Evolutionary conservation across 768 basidiomycete genomes (phyloP).

Genomic region (Gloeophyllum trabeum): DNA sequence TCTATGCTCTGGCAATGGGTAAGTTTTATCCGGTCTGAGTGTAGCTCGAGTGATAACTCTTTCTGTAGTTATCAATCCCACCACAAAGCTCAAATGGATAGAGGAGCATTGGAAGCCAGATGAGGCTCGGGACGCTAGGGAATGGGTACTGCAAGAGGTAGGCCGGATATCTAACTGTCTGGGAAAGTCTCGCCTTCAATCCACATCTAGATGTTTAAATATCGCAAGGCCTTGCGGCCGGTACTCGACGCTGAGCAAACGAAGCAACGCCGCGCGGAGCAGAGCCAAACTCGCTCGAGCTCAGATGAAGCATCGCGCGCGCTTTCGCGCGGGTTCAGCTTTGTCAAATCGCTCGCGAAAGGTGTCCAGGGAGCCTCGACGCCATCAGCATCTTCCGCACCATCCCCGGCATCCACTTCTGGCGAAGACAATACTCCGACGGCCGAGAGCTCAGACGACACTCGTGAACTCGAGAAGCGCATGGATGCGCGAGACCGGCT

Average conservation of each 20-base stretch:
- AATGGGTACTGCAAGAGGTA: slow-evolving; percentile 3
- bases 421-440: not conserved
- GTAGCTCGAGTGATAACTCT: not conserved
- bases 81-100: slow-evolving; percentile 5
- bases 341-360: not conserved
- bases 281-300: not conserved
- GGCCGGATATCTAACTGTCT: not conserved
- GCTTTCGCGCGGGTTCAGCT: not conserved
- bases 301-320: not conserved
- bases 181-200: not conserved
- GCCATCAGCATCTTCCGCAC: not conserved
- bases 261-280: not conserved
- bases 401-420: not conserved
- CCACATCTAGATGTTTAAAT: not conserved
- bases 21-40: not conserved
- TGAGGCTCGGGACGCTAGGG: not conserved
- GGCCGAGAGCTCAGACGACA: not conserved
- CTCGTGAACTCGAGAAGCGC: no score
- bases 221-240: not conserved
- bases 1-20: slow-evolving; percentile 8
- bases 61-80: slow-evolving; percentile 4
- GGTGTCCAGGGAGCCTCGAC: not conserved
- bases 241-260: no score
- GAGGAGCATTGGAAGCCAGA: slow-evolving; percentile 1
- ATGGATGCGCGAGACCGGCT: not conserved